Conservation (phyloP, 2,329 filamentous ascomycete species). For the Penicillium vulpinum region DNA sequence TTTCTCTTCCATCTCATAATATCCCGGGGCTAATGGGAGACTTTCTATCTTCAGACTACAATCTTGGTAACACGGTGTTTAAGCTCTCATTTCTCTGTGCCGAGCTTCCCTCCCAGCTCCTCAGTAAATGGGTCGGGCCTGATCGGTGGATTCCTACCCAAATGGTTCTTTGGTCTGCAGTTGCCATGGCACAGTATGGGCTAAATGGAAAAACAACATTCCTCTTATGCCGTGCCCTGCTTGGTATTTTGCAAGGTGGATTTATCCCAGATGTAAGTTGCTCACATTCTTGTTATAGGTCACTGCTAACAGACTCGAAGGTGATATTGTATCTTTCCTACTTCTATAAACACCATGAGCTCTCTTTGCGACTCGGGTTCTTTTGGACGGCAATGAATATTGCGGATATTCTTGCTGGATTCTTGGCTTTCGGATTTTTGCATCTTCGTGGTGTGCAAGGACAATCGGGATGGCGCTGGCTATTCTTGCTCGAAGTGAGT, state of each 20-base stretch:
- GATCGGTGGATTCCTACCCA: conserved; percentile 58
- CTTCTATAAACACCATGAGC: conserved; percentile 68
- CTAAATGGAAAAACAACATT: conserved; percentile 44
- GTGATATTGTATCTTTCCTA: conserved; percentile 61
- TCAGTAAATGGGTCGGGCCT: conserved; percentile 56
- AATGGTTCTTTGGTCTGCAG: conserved; percentile 53
- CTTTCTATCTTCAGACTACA: conserved; percentile 54
- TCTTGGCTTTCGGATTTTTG: conserved; percentile 46
- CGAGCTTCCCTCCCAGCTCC: conserved; percentile 59
- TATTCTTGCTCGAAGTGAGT: conserved; percentile 37
- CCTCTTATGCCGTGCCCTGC: conserved; percentile 41
- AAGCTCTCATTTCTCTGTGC: conserved; percentile 54
- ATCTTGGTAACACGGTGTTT: conserved; percentile 56
- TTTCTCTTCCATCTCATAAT: background rate
- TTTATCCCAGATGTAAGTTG: conserved; percentile 59
- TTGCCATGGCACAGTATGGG: conserved; percentile 48
- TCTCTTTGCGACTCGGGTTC: conserved; percentile 51
- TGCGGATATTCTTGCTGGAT: conserved; percentile 43
- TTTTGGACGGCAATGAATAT: conserved; percentile 39
- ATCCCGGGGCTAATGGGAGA: conserved; percentile 40
- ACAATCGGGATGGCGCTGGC: conserved; percentile 37
- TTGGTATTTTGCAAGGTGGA: conserved; percentile 49
- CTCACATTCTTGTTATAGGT: too few species aligned
- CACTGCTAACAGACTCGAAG: background rate
- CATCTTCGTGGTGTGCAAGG: conserved; percentile 36